Evolutionary conservation across 2,329 filamentous ascomycete species (phyloP), one percentile per base, ranked within the genome.

Genomic region (Ophiocordyceps camponoti-saundersi): DNA sequence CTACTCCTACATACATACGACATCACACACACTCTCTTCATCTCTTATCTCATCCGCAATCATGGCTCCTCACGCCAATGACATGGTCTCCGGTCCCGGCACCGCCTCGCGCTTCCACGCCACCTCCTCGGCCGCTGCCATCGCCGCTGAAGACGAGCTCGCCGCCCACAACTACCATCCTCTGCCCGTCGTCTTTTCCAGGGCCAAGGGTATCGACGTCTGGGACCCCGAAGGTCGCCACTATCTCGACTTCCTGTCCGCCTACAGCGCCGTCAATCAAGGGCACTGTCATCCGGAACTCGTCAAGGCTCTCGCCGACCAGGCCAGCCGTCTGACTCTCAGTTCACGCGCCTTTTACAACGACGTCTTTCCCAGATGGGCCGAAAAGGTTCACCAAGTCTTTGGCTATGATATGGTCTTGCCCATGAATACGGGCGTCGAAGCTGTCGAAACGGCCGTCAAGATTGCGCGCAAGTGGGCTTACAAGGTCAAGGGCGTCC

Each of bases 101-200:
- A 47, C 49, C 48, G 50, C 52, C 51, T 65, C 68, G 45, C 69
- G 68, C 54, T 78, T 74, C 69, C 92, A 95, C 68, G 75, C 87
- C 47, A 63, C 84, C 20, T 88, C 90, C 23, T 89, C 88, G 42
- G 69, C 80, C 48, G 72, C 75, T 56, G 90, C 92, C 56, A 93
- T 95, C 62, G 69, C 79, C 46, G 70, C 80, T 46, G 92, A 98
- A 69, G 73, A 85, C 59, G 72, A 85, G 61, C 90, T 78, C 64
- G 92, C 92, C 45, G 92, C 92, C 44, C 92, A 98, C 77, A 98
- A 98, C 73, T 98, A 98, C 73, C 89, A 96, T 66, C 92, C 92
- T 16, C 77, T 98, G 2, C 92, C 92, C 40, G 81, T 98, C 50
- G 92, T 95, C 60, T 95, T 96, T 65, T 75, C 90, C 48, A 79